Conservation (phyloP, 1,284 basidiomycete genomes). For the Boletus semigastroideus region DNA sequence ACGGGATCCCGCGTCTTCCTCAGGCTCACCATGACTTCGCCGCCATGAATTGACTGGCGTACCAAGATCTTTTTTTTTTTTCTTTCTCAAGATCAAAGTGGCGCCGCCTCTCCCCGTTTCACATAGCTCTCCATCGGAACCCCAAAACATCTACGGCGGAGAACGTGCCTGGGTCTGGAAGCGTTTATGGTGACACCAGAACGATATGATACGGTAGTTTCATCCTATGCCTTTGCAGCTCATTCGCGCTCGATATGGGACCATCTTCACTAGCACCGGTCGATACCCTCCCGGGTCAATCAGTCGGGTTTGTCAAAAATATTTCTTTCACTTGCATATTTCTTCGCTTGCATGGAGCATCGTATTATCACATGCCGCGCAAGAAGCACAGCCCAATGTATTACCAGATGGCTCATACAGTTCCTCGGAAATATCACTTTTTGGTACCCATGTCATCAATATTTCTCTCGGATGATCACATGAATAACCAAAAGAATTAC, state of each 20-base stretch:
- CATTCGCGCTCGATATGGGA: neutral
- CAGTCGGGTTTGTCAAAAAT: neutral
- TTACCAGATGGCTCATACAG: neutral
- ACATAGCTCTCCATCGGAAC: neutral
- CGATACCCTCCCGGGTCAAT: neutral
- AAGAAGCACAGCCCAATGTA: neutral
- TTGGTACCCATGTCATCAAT: neutral
- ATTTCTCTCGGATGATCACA: neutral
- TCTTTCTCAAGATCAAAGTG: slow-evolving; percentile 9
- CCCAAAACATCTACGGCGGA: slow-evolving; percentile 3
- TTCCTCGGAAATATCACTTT: slow-evolving; percentile 18
- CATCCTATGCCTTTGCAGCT: neutral
- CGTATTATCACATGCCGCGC: neutral
- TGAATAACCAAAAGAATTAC: neutral
- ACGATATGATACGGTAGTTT: neutral
- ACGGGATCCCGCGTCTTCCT: slow-evolving; percentile 3
- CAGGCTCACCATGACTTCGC: neutral
- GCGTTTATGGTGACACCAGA: neutral
- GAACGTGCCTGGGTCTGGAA: neutral
- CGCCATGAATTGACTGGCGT: neutral
- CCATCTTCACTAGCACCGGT: too few species aligned
- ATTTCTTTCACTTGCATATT: too few species aligned
- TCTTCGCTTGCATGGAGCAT: neutral
- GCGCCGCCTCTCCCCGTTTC: slow-evolving; percentile 3
- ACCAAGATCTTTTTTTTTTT: slow-evolving; percentile 2